Evolutionary conservation across 78 protist genomes (phyloP).

Genomic region (Dictyostelium discoideum): DNA sequence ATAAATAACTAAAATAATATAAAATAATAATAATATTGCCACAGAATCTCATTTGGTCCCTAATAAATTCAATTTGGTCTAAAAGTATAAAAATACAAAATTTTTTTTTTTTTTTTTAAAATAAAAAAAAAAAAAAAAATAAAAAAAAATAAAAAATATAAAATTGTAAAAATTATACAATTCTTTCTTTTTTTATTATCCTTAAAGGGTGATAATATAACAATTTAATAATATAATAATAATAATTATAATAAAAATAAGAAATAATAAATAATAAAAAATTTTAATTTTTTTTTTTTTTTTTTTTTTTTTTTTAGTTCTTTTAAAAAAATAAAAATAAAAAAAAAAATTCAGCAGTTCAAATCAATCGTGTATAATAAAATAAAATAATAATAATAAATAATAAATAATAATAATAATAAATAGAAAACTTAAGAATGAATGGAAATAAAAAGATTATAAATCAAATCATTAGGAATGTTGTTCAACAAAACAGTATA

Average conservation of each 20-base stretch:
- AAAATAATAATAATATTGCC: neutral
- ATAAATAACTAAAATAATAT: no score
- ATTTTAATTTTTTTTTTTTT: no score
- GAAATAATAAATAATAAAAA: no score
- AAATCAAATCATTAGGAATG: constrained; percentile 73
- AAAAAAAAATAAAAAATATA: no score
- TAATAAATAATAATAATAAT: neutral
- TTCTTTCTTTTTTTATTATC: neutral
- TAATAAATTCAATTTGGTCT: neutral
- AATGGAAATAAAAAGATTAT: constrained; percentile 37
- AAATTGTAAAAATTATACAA: neutral
- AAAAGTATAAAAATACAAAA: neutral
- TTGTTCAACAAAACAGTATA: constrained; percentile 70
- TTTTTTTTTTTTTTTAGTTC: no score
- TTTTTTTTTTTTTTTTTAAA: no score
- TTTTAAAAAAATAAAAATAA: neutral
- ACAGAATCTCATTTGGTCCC: neutral
- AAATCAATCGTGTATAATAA: neutral
- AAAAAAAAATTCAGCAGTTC: neutral
- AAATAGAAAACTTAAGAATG: neutral
- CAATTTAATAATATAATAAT: no score
- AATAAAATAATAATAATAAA: no score
- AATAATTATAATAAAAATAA: no score
- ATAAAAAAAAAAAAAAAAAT: no score
- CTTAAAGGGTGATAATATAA: neutral